Evolutionary conservation across 768 basidiomycete species (phyloP).

Genomic region (Kwoniella sp.): DNA sequence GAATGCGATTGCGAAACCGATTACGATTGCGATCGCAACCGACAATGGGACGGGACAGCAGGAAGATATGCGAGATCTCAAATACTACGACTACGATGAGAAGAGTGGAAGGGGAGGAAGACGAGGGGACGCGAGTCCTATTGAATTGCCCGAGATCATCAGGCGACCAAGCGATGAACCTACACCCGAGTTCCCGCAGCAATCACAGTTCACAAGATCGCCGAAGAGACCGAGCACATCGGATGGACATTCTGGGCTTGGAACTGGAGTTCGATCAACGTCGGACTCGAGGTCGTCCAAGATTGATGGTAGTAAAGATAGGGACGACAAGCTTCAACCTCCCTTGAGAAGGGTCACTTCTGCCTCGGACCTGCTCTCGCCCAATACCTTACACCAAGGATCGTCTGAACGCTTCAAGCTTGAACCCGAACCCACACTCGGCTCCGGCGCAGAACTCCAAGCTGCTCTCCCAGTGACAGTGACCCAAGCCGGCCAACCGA

Average conservation of each 20-base stretch:
- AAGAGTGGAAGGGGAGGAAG: background rate
- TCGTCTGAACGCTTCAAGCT: too few species aligned
- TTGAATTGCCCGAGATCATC: conserved; percentile 34
- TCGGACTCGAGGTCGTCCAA: background rate
- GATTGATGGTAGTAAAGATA: background rate
- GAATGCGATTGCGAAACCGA: background rate
- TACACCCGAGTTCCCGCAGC: background rate
- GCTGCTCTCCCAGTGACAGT: too few species aligned
- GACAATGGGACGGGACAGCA: background rate
- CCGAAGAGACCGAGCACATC: background rate
- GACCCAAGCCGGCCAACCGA: too few species aligned
- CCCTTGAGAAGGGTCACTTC: background rate
- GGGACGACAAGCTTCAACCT: background rate
- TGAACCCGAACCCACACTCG: background rate
- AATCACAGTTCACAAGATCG: background rate
- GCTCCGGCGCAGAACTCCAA: background rate
- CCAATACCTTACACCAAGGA: background rate
- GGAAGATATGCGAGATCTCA: background rate
- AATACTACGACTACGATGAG: background rate
- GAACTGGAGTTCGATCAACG: background rate
- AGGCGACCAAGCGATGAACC: conserved; percentile 28
- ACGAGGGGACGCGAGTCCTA: conserved; percentile 23
- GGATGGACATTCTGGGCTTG: background rate
- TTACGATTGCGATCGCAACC: too few species aligned
- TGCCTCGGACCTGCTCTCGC: background rate